Evolutionary conservation across 805 yeast species (phyloP).

Genomic region (Metschnikowia arizonensis): DNA sequence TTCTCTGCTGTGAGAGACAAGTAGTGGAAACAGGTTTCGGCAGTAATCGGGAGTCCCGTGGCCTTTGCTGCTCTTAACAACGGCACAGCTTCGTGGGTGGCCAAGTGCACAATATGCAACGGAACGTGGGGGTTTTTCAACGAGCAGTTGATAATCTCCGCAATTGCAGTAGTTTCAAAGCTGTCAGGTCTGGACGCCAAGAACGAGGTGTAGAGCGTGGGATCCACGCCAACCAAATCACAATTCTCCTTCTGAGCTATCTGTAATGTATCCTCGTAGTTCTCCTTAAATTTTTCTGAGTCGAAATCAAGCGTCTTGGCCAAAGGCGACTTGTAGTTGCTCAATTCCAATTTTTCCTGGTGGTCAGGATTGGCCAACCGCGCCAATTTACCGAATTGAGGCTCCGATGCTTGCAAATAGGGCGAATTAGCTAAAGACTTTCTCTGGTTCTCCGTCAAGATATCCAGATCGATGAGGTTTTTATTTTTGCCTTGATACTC

Average conservation of each 20-base stretch:
- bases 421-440: conserved; percentile 54
- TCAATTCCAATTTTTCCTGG: conserved; percentile 13
- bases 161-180: conserved; percentile 82
- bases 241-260: conserved; percentile 41
- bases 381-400: conserved; percentile 46
- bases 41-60: conserved; percentile 60
- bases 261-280: conserved; percentile 32
- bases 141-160: conserved; percentile 63
- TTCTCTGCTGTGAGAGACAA: conserved; percentile 72
- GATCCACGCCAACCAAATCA: conserved; percentile 47
- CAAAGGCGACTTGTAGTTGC: conserved; percentile 22
- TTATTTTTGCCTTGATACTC: conserved; percentile 26
- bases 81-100: conserved; percentile 81
- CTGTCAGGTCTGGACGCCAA: conserved; percentile 84
- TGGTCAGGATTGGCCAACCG: conserved; percentile 34
- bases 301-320: conserved; percentile 20
- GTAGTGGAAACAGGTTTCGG: conserved; percentile 95
- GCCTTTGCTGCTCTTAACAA: conserved; percentile 61
- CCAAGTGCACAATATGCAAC: conserved; percentile 86
- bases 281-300: conserved; percentile 14
- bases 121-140: conserved; percentile 55
- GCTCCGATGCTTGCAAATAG: conserved; percentile 55
- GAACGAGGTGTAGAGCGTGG: conserved; percentile 65
- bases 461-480: conserved; percentile 22
- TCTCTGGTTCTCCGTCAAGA: conserved; percentile 48